Base-by-base conservation (phyloP, 257 asterid genomes). In the Galeopsis tetrahit region DNA sequence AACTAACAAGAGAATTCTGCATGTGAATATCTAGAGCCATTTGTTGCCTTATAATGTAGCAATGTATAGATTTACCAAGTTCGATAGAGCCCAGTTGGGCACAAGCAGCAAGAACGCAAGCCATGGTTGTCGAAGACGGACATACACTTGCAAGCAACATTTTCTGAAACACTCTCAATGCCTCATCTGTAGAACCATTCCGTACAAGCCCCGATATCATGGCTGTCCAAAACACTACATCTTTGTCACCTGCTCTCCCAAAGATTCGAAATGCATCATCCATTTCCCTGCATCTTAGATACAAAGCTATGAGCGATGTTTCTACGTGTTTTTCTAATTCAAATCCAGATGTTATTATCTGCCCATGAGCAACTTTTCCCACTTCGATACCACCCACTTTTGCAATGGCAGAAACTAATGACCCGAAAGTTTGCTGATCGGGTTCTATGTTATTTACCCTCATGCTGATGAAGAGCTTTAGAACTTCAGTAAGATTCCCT, bases 121-220 rank as follows among this genome's bases (percentile, higher is more conserved):
- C 94, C 76, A 92, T 71, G 68, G 96, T 88, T 33, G 87, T 77
- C 28, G 86, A 66, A 70, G 92, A 85, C 7, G 92, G 96, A 43
- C 44, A 52, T 66, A 75, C 76, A 46, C 84, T 69, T 1, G 88
- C 82, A 71, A 11, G 62, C 81, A 90, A 58, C 96, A 92, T 88
- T 74, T 80, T 52, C 55, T 64, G 74, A 61, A 92, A 87, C 44
- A 90, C 74, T 70, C 40, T 74, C 80, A 92, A 68, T 44, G 89
- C 96, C 76, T 73, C 75, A 60, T 87, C 86, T 42, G 91, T 84
- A 65, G 82, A 79, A 57, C 83, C 90, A 71, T 86, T 90, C 82
- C 80, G 89, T 36, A 85, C 90, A 62, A 92, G 92, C 35, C 96
- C 98, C n/a, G 96, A 92, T 44, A 92, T 87, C 85, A 92, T 80